A percentile compares a stretch with the other conserved stretches of the same genome.
Evolutionary conservation across 805 yeast species (phyloP).

Genomic region (Ogataea glucozyma): DNA sequence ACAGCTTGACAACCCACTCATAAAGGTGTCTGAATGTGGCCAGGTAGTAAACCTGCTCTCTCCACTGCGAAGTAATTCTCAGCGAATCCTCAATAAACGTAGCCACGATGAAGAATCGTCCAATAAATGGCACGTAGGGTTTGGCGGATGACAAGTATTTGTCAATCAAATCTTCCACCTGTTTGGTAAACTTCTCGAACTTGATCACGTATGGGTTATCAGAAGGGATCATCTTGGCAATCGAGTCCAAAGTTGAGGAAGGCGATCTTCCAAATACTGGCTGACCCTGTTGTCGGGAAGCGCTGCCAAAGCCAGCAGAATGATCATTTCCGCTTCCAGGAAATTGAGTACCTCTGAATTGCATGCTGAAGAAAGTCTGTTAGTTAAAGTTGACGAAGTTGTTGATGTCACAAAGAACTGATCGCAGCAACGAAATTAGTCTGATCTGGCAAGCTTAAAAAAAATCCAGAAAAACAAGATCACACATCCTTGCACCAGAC

Average conservation of each 20-base stretch:
- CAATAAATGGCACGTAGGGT: conserved; percentile 84
- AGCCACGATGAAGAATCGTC: conserved; percentile 87
- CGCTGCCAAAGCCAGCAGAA: conserved; percentile 12
- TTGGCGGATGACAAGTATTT: conserved; percentile 51
- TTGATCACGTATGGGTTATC: conserved; percentile 34
- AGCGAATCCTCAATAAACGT: conserved; percentile 89
- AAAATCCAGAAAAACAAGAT: neutral
- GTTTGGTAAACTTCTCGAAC: conserved; percentile 53
- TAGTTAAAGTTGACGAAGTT: neutral
- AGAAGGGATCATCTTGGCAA: conserved; percentile 34
- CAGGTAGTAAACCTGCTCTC: conserved; percentile 83
- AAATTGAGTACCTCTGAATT: conserved; percentile 37
- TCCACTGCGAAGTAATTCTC: conserved; percentile 85
- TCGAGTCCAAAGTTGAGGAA: conserved; percentile 25
- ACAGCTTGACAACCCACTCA: conserved; percentile 71
- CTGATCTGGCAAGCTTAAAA: too few species aligned
- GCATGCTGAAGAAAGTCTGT: conserved; percentile 20
- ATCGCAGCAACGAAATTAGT: too few species aligned
- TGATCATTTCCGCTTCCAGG: conserved; percentile 21
- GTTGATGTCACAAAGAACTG: too few species aligned
- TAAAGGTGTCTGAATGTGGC: conserved; percentile 79
- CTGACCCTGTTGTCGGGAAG: conserved; percentile 10
- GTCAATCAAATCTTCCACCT: conserved; percentile 56
- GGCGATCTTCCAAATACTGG: conserved; percentile 13
- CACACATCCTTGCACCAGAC: neutral